Evolutionary conservation across 2,329 filamentous ascomycete genomes (phyloP).

Genomic region (Podosphaera aphanis): DNA sequence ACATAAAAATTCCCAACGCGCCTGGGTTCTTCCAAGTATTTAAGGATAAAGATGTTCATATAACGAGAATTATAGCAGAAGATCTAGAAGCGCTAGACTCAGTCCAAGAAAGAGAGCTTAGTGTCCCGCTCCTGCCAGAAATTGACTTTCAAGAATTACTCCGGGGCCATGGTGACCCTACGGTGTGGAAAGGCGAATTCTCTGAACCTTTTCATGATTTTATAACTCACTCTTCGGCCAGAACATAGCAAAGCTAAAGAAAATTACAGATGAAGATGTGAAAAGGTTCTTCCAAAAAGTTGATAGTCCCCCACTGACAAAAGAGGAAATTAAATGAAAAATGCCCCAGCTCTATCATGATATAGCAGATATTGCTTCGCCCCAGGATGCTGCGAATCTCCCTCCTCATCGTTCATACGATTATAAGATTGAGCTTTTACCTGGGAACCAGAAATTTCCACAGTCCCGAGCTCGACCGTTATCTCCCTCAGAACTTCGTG

Average conservation of each 20-base stretch:
- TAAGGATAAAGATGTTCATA: background rate
- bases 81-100: background rate
- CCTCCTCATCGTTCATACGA: background rate
- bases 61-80: background rate
- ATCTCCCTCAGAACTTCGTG: background rate
- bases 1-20: background rate
- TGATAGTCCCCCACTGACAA: background rate
- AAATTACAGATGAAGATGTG: background rate
- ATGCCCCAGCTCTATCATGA: background rate
- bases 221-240: too few relatives aligned
- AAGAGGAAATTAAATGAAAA: background rate
- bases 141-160: background rate
- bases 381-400: background rate
- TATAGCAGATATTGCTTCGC: background rate
- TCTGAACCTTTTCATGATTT: background rate
- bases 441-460: background rate
- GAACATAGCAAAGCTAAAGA: background rate
- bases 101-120: background rate
- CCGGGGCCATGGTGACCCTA: background rate
- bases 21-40: background rate
- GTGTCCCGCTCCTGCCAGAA: background rate
- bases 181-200: background rate
- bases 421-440: background rate
- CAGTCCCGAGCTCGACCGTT: background rate
- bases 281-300: background rate